Conservation (phyloP, 305 asterid species). For the Solanum hybrid region DNA sequence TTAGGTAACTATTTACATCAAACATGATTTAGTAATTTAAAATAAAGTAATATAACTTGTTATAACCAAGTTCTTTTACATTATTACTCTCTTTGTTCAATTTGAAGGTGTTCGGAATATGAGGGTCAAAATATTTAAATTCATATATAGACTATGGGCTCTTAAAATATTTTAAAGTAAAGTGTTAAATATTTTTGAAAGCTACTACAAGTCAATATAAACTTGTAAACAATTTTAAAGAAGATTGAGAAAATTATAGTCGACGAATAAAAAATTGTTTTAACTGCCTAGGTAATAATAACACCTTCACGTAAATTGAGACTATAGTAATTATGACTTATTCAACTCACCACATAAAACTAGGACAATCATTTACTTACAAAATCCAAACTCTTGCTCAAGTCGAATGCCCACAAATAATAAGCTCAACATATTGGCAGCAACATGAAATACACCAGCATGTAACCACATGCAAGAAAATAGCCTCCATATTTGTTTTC, state of each 20-base stretch:
- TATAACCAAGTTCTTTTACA: no score
- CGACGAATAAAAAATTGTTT: not conserved
- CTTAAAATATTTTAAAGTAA: not conserved
- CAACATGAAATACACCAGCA: constrained; percentile 71
- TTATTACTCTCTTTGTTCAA: not conserved
- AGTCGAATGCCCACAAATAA: constrained; percentile 80
- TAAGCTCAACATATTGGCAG: constrained; percentile 83
- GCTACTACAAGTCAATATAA: not conserved
- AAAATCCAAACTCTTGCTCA: constrained; percentile 90
- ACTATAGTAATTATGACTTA: not conserved
- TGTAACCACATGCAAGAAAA: constrained; percentile 89
- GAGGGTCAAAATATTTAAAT: not conserved
- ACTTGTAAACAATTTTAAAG: not conserved
- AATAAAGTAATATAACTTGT: not conserved
- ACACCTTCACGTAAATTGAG: not conserved
- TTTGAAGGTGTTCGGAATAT: not conserved
- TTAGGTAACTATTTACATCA: not conserved
- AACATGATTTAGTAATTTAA: not conserved
- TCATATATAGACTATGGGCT: not conserved
- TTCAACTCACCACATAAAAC: not conserved
- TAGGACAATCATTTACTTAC: constrained; percentile 25
- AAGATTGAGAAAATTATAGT: not conserved
- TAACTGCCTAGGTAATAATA: not conserved
- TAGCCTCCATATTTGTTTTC: constrained; percentile 55
- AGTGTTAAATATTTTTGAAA: not conserved